Percentiles rank a stretch among this genome's conserved stretches.
Evolutionary conservation across 1,284 basidiomycete species (phyloP).

Genomic region (Sporisorium reilianum): DNA sequence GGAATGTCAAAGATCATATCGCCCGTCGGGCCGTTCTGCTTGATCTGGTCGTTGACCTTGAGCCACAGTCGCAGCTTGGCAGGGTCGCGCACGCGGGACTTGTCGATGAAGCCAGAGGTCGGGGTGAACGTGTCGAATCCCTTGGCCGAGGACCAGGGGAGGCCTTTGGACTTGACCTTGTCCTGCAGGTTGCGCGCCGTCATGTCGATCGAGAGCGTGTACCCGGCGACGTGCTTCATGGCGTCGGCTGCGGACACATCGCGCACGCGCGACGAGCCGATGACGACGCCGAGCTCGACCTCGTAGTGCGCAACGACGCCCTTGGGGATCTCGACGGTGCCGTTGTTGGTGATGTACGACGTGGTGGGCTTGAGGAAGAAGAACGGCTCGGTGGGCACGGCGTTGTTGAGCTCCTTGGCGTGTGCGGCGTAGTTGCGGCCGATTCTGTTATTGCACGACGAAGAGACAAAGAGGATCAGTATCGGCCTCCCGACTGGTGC

Average conservation of each 20-base stretch:
- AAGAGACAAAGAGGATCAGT: background rate
- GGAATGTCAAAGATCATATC: conserved; percentile 97
- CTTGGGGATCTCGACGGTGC: conserved; percentile 84
- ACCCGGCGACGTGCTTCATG: conserved; percentile 85
- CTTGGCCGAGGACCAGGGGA: conserved; percentile 94
- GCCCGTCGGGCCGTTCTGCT: conserved; percentile 85
- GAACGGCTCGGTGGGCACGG: conserved; percentile 92
- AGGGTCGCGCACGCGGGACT: conserved; percentile 78
- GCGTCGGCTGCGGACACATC: conserved; percentile 83
- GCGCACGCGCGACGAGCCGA: conserved; percentile 81
- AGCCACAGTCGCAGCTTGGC: conserved; percentile 81
- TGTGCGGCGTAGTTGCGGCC: conserved; percentile 76
- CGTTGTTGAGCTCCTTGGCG: conserved; percentile 90
- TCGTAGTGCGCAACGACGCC: conserved; percentile 91
- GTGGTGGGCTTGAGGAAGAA: conserved; percentile 98
- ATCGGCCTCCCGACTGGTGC: background rate
- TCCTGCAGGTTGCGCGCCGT: conserved; percentile 96
- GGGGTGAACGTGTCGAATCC: conserved; percentile 91
- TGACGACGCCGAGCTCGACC: conserved; percentile 97
- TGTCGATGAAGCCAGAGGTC: conserved; percentile 82
- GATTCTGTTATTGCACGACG: conserved; percentile 48
- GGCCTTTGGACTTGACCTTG: conserved; percentile 87
- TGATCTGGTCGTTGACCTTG: conserved; percentile 84
- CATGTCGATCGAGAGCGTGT: conserved; percentile 94
- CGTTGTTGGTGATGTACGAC: conserved; percentile 82